A percentile compares a stretch with the other conserved stretches of the same genome.
Conservation (phyloP, 2,329 filamentous ascomycete species). For the Aspergillus hiratsukae region DNA sequence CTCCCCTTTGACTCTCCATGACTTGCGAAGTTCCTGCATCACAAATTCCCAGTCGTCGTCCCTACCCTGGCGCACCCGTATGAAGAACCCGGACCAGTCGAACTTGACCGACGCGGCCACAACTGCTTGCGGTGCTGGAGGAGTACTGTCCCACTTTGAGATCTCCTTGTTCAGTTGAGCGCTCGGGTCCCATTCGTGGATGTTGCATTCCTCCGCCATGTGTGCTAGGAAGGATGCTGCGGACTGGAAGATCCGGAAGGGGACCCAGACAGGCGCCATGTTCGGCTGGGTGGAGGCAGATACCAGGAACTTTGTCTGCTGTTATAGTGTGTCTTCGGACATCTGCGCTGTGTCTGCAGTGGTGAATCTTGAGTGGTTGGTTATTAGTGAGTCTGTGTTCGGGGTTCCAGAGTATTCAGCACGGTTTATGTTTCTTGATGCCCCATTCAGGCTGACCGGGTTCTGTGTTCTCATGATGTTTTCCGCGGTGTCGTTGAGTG, state of each 20-base stretch:
- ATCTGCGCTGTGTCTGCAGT: not conserved
- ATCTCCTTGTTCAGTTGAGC: conserved; percentile 9
- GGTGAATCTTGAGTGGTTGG: not conserved
- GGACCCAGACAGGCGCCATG: conserved; percentile 16
- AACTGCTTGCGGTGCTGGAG: not conserved
- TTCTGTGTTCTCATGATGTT: not conserved
- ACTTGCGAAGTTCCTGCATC: conserved; percentile 10
- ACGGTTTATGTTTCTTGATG: not conserved
- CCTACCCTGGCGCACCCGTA: conserved; percentile 15
- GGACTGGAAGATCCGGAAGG: conserved; percentile 10
- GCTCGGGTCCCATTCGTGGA: conserved; percentile 7
- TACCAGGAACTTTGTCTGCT: conserved; percentile 15
- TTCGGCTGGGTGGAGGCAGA: conserved; percentile 6
- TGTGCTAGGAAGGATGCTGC: conserved; percentile 12
- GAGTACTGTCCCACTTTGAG: not conserved
- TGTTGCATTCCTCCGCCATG: conserved; percentile 12
- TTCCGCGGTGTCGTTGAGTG: not conserved
- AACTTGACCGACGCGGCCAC: conserved; percentile 18
- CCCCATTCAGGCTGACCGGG: not conserved
- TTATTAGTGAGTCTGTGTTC: not conserved
- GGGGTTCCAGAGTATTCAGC: not conserved
- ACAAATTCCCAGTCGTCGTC: conserved; percentile 14
- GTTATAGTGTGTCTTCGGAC: not conserved
- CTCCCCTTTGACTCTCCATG: conserved; percentile 9
- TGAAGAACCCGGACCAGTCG: conserved; percentile 16